A percentile compares a stretch with the other conserved stretches of the same genome.
phyloP scores from a whole-genome alignment of 139 green algal genomes.

The Coelastrella sp. region DNA sequence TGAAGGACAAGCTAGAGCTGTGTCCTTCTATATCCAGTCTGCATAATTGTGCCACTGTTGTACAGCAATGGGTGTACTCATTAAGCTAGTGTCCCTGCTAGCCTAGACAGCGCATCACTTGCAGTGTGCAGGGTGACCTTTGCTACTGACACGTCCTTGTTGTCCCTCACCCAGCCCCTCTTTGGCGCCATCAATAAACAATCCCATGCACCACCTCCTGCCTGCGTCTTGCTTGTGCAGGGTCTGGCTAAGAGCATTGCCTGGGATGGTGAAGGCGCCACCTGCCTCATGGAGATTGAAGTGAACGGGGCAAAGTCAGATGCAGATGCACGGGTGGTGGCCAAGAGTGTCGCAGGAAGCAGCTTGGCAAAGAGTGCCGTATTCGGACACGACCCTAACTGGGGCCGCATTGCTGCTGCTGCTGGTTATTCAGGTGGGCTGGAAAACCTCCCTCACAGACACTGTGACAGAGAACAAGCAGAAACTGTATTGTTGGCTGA shows the following conservation, averaged over 20 bases:
- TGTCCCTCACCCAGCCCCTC: too few relatives aligned
- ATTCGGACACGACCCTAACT: conserved; percentile 99
- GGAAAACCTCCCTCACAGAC: too few relatives aligned
- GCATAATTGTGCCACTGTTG: too few relatives aligned
- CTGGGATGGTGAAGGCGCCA: conserved; percentile 99
- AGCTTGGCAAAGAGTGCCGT: conserved; percentile 94
- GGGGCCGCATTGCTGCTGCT: conserved; percentile 96
- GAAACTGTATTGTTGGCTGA: not conserved
- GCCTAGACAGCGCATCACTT: too few relatives aligned
- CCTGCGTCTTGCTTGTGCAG: conserved; percentile 46
- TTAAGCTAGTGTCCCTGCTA: too few relatives aligned
- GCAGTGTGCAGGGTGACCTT: too few relatives aligned
- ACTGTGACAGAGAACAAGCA: too few relatives aligned
- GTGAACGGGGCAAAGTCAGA: conserved; percentile 67
- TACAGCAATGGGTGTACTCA: too few relatives aligned
- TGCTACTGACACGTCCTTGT: too few relatives aligned
- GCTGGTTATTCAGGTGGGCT: conserved; percentile 88
- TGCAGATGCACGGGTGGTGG: conserved; percentile 76
- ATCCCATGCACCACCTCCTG: not conserved
- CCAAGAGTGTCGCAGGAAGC: conserved; percentile 83
- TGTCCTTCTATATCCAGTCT: not conserved
- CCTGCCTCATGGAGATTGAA: conserved; percentile 93
- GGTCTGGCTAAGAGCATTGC: conserved; percentile 96
- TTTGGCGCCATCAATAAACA: too few relatives aligned
- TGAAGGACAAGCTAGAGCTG: not conserved